Base-by-base conservation (phyloP, 2,329 filamentous ascomycete species). In the Pyrenochaeta sp. region DNA sequence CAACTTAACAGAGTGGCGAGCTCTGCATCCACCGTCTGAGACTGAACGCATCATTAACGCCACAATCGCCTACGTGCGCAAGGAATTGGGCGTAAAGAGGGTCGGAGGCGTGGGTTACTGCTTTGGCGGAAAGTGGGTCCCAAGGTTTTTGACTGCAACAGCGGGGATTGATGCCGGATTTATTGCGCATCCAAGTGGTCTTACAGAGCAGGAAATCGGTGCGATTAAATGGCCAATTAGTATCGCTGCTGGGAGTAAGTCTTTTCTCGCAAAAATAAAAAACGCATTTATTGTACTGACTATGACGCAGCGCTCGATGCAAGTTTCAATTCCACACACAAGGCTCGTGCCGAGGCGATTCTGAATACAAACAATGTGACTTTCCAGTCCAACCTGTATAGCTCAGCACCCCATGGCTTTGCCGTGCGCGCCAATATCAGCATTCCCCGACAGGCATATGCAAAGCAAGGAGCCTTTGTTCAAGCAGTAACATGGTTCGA, bases 51-150 rank as follows among this genome's bases (percentile, higher is more conserved):
- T 84, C 48, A 75, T 86, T 49, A 75, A 77, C 21, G 73, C 74
- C 45, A 80, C 79, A 42, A 81, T 89, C 63, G 83, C 84, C 70
- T 82, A 84, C 51, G 71, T 91, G 43, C 82, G 82, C 53, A 78
- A 81, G 46, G 88, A 92, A 72, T 77, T 70, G 14, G 58, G 59
- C 2, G 60, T 83, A 41, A 83, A 82, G 66, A 85, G 82, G 60
- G 76, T 91, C 32, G 89, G 84, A 2, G 83, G 80, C 10, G 83
- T 87, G 0, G 89, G 89, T 0, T 91, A 91, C 76, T 92, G 89
- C 75, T 90, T 91, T 61, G 89, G 89, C 41, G 89, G 83, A 49
- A 90, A 90, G 84, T 93, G 90, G 72, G 85, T 91, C 21, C 80
- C 83, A 41, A 85, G 90, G 23, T 87, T 87, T 77, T 81, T 84